A percentile compares a stretch with the other conserved stretches of the same genome.
phyloP scores from a whole-genome alignment of 257 asterid species.

The Gentiana dahurica region DNA sequence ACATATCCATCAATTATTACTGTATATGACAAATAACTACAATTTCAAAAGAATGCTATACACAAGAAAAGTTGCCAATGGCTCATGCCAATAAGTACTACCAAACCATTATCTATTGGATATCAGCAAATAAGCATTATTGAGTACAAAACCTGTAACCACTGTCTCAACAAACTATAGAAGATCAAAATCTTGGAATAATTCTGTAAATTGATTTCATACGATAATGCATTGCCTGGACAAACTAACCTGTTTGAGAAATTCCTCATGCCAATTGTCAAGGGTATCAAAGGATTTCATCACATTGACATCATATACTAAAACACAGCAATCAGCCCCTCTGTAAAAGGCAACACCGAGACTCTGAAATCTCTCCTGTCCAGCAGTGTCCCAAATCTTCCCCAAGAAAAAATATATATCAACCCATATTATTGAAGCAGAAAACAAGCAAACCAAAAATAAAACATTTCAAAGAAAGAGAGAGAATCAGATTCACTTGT shows the following conservation, averaged over 20 bases:
- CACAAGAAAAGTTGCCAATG: no score
- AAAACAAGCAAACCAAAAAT: not conserved
- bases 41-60: no score
- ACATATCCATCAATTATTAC: no score
- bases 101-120: no score
- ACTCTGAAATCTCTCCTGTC: slow-evolving; percentile 98
- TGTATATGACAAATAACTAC: no score
- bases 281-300: slow-evolving; percentile 86
- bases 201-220: no score
- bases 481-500: slow-evolving; percentile 47
- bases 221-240: not conserved
- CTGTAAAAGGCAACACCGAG: slow-evolving; percentile 94
- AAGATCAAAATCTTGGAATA: not conserved
- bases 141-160: no score
- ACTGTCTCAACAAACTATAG: no score
- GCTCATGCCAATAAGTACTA: no score
- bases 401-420: slow-evolving; percentile 6
- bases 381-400: slow-evolving; percentile 98
- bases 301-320: slow-evolving; percentile 87
- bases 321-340: slow-evolving; percentile 96
- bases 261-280: slow-evolving; percentile 96
- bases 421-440: not conserved
- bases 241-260: slow-evolving; percentile 77
- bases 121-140: no score
- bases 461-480: not conserved